Base-by-base conservation (phyloP, 1,284 basidiomycete genomes). In the Tilletia indica region DNA sequence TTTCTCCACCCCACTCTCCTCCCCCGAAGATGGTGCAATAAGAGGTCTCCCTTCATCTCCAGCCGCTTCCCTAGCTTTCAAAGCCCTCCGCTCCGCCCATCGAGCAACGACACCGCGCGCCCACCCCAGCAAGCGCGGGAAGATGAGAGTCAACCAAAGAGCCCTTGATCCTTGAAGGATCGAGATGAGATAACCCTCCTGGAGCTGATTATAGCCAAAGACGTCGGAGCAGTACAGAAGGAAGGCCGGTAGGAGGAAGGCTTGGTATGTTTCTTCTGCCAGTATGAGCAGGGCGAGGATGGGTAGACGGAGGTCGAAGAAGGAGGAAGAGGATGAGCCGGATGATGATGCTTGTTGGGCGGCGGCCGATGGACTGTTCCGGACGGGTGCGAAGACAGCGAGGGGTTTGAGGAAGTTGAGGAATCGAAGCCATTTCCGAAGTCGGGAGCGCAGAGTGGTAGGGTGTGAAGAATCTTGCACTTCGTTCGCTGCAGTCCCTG, bases 221-320 rank as follows among this genome's bases (percentile, higher is more conserved):
- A 75, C 72, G 68, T 82, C 77, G 71, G 79, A 73, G 74, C 79
- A 80, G 76, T 79, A 82, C 8, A 82, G 76, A 4, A 82, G 71
- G n/a, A 82, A 64, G 25, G 78, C 69, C 12, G 80, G 80, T 21
- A 82, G 74, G 70, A 82, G 75, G 56, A 82, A 82, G 2, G 78
- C 77, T 61, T 82, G 80, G 63, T 76, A 80, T 16, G 78, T 77
- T 73, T 81, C 80, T 67, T 81, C 80, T 47, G 76, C 73, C 9
- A 81, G 70, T 31, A 80, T 75, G 16, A 81, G 76, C 0, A 75
- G 67, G 9, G 78, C 80, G 25, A 81, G 68, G 48, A 78, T 77
- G 67, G 77, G 75, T 51, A 79, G 67, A 2, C 80, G 72, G 48
- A 75, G 77, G 66, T 80, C 79, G 66, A 71, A 66, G 63, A 36